Percentiles rank a stretch among this genome's conserved stretches.
Evolutionary conservation across 139 green algal species (phyloP).

Genomic region (Mychonastes homosphaera): DNA sequence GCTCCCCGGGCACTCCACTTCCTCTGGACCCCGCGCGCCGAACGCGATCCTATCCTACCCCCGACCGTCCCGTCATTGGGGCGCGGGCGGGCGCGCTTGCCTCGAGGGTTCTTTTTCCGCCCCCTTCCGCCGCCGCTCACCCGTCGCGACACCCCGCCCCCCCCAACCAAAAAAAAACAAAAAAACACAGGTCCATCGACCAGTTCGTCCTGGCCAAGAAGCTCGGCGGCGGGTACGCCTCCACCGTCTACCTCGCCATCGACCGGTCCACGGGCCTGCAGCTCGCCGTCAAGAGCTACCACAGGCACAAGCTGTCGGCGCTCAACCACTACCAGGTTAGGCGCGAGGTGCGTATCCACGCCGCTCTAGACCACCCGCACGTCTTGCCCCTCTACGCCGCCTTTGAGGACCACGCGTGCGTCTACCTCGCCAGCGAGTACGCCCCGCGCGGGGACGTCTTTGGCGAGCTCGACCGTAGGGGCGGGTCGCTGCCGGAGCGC

Average conservation of each 20-base stretch:
- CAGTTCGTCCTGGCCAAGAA: constrained; percentile 37
- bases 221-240: constrained; percentile 41
- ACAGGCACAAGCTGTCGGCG: constrained; percentile 38
- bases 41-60: too few relatives aligned
- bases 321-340: constrained; percentile 44
- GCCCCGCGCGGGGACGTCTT: constrained; percentile 39
- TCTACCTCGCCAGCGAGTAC: constrained; percentile 30
- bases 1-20: too few relatives aligned
- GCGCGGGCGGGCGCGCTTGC: too few relatives aligned
- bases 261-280: constrained; percentile 24
- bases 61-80: too few relatives aligned
- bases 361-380: constrained; percentile 35
- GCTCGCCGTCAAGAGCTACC: constrained; percentile 44
- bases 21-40: too few relatives aligned
- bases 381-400: constrained; percentile 45
- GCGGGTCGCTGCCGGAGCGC: constrained; percentile 31
- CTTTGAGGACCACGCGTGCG: constrained; percentile 34
- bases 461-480: constrained; percentile 33
- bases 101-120: too few relatives aligned
- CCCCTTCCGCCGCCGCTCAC: too few relatives aligned
- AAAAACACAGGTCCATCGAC: constrained; percentile 26
- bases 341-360: constrained; percentile 45
- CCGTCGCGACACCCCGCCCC: too few relatives aligned
- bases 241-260: constrained; percentile 39
- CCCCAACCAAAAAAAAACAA: too few relatives aligned